These are phyloP conservation scores for Artemisia annua DNA, from an alignment of 129 eudicot genomes.

Conservation along the genomic window DNA sequence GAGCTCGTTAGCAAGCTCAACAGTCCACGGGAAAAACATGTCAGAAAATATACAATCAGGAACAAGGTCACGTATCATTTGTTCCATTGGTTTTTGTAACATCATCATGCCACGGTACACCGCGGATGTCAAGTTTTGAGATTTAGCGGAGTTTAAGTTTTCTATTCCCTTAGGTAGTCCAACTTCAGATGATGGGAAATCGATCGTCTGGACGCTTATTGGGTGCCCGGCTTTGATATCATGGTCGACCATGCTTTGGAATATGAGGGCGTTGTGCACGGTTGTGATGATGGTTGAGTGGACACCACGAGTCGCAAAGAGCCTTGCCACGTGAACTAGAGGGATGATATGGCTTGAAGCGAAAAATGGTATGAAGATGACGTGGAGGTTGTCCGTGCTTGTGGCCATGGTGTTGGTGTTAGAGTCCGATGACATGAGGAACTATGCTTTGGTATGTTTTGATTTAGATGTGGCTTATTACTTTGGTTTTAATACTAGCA, in stretches of 20 bases:
- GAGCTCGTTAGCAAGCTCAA: constrained; percentile 39
- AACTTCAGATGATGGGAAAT: constrained; percentile 34
- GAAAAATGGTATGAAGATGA: constrained; percentile 38
- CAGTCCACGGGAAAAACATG: constrained; percentile 57
- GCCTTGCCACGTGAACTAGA: constrained; percentile 31
- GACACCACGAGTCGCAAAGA: constrained; percentile 37
- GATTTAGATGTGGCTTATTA: too few relatives aligned
- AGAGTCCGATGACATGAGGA: too few relatives aligned
- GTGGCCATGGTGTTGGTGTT: too few relatives aligned
- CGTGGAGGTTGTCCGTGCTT: constrained; percentile 24
- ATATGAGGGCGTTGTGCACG: constrained; percentile 29
- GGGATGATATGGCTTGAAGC: constrained; percentile 42
- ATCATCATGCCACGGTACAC: constrained; percentile 20
- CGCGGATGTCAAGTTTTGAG: background rate
- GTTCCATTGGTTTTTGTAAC: constrained; percentile 29
- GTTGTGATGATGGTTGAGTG: constrained; percentile 46
- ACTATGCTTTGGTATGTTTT: too few relatives aligned
- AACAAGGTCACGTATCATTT: constrained; percentile 18
- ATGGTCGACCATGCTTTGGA: constrained; percentile 14
- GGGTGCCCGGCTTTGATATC: constrained; percentile 15
- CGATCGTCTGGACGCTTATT: constrained; percentile 14
- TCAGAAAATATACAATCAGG: constrained; percentile 49
- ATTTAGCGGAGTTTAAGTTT: background rate
- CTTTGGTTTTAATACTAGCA: too few relatives aligned
- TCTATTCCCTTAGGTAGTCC: constrained; percentile 42